Percentiles rank a stretch among this genome's conserved stretches.
Evolutionary conservation across 257 asterid genomes (phyloP).

Genomic region (Eucommia ulmoides): DNA sequence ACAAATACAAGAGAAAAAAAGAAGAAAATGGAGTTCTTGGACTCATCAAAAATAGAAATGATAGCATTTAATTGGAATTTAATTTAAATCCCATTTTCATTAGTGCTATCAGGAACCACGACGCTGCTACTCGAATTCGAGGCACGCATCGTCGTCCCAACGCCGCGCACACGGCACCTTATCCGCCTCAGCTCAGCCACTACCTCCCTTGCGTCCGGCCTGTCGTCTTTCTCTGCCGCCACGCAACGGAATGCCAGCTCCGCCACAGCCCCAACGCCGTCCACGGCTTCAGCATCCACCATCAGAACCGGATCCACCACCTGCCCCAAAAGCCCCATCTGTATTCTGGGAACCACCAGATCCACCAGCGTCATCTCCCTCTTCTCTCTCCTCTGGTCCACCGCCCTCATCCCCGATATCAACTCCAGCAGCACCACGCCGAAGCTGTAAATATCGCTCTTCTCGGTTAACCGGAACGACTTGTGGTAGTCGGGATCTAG

Average conservation of each 20-base stretch:
- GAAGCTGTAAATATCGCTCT: constrained; percentile 87
- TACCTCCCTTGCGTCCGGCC: constrained; percentile 85
- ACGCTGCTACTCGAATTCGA: constrained; percentile 50
- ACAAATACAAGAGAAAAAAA: too few species aligned
- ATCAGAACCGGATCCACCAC: constrained; percentile 74
- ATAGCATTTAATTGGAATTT: too few species aligned
- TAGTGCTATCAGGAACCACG: constrained; percentile 60
- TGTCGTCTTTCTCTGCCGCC: constrained; percentile 73
- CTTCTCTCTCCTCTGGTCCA: constrained; percentile 71
- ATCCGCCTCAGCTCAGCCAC: constrained; percentile 63
- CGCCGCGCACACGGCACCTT: constrained; percentile 30
- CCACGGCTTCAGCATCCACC: constrained; percentile 50
- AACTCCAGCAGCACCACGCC: constrained; percentile 79
- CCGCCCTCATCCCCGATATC: constrained; percentile 86
- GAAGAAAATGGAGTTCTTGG: too few species aligned
- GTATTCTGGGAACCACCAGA: constrained; percentile 82
- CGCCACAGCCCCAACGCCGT: constrained; percentile 57
- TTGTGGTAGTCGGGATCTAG: constrained; percentile 80
- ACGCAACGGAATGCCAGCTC: constrained; percentile 87
- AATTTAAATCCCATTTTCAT: too few species aligned
- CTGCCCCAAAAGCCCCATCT: constrained; percentile 75
- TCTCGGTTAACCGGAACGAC: constrained; percentile 74
- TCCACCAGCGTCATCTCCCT: constrained; percentile 82
- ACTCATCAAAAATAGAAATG: too few species aligned
- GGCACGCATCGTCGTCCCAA: constrained; percentile 28